Percentiles rank a stretch among this genome's conserved stretches.
Conservation (phyloP, 352 stramenopile genomes). For the Phytophthora fragariae region DNA sequence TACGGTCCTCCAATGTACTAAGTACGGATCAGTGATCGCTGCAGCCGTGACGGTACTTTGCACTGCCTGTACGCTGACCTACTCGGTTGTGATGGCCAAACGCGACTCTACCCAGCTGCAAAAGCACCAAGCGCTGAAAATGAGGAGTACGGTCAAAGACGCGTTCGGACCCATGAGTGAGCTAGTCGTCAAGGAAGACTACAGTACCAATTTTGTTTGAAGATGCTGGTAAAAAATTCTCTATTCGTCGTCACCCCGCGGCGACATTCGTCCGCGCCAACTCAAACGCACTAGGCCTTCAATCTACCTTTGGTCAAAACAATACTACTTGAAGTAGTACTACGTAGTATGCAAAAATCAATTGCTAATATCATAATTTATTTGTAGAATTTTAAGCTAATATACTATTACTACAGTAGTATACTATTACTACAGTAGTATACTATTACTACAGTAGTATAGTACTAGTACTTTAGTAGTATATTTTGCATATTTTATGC, state of each 20-base stretch:
- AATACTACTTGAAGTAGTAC: no score
- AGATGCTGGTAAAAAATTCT: not conserved
- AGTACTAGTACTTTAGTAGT: no score
- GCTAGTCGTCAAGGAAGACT: slow-evolving; percentile 28
- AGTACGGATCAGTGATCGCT: slow-evolving; percentile 25
- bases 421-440: no score
- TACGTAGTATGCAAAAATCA: no score
- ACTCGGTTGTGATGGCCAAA: slow-evolving; percentile 24
- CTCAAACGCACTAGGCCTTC: no score
- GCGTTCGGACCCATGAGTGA: slow-evolving; percentile 26
- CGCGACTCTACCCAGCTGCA: slow-evolving; percentile 8
- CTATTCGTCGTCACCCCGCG: no score
- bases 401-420: no score
- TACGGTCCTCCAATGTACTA: slow-evolving; percentile 31
- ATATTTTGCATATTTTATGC: not conserved
- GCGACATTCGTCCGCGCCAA: no score
- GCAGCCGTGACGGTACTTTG: slow-evolving; percentile 33
- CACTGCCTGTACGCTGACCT: slow-evolving; percentile 32
- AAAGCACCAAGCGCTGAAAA: slow-evolving; percentile 9
- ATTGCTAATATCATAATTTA: no score
- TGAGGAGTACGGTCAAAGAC: slow-evolving; percentile 13
- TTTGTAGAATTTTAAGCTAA: no score
- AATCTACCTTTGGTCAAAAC: no score
- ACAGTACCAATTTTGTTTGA: slow-evolving; percentile 41
- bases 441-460: no score